phyloP scores from a whole-genome alignment of 306 rosid species.

The Cajanus cajan region DNA sequence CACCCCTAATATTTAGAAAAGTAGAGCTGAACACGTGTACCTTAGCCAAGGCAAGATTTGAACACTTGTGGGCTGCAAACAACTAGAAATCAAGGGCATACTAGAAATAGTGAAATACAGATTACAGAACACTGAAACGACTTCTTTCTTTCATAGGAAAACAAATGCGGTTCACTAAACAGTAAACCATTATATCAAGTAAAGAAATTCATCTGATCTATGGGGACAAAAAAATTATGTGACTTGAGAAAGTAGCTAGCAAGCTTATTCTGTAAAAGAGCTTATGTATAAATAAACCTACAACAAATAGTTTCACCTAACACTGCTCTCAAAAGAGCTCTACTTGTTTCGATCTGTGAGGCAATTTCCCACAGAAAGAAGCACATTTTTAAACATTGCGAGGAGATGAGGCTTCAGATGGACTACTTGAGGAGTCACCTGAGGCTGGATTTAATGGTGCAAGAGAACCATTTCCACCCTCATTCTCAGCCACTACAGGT shows the following conservation, averaged over 20 bases:
- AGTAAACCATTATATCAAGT: constrained; percentile 13
- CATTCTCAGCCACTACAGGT: constrained; percentile 67
- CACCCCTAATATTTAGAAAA: background rate
- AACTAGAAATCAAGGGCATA: background rate
- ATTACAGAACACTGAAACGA: background rate
- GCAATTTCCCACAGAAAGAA: constrained; percentile 32
- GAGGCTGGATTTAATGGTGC: constrained; percentile 38
- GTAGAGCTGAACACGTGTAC: too few species aligned
- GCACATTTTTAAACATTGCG: constrained; percentile 33
- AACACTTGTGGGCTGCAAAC: background rate
- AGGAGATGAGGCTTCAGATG: constrained; percentile 60
- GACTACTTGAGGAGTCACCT: constrained; percentile 55
- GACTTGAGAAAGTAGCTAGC: constrained; percentile 32
- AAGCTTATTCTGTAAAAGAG: constrained; percentile 40
- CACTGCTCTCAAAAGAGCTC: constrained; percentile 35
- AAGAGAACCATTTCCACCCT: constrained; percentile 54
- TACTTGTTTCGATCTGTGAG: constrained; percentile 32
- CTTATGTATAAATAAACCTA: constrained; percentile 42
- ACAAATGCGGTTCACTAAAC: constrained; percentile 40
- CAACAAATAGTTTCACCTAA: constrained; percentile 44
- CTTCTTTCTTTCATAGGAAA: constrained; percentile 13
- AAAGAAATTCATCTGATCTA: constrained; percentile 26
- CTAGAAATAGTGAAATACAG: background rate
- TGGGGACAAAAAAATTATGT: constrained; percentile 36
- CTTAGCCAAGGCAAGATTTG: background rate